phyloP scores from a whole-genome alignment of 73 alveolate species.

The Durusdinium trenchii region DNA sequence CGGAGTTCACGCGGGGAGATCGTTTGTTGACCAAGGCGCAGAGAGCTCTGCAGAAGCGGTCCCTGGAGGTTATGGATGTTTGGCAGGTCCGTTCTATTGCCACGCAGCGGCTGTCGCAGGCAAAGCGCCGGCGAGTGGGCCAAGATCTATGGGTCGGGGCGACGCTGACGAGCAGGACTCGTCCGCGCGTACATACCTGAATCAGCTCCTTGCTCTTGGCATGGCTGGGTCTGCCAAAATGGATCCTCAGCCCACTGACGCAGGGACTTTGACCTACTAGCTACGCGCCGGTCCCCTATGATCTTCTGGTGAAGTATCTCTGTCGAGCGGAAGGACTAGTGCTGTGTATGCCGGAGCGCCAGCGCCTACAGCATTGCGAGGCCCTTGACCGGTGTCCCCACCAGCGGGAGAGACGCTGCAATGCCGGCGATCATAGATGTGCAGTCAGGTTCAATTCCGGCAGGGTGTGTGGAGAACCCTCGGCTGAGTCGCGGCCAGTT shows the following conservation, averaged over 20 bases:
- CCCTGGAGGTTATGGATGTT: too few relatives aligned
- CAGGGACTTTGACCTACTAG: not conserved
- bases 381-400: not conserved
- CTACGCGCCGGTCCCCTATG: slow-evolving; percentile 16
- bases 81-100: not conserved
- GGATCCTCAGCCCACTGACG: too few relatives aligned
- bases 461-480: too few relatives aligned
- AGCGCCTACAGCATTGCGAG: not conserved
- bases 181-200: too few relatives aligned
- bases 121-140: not conserved
- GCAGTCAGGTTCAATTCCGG: too few relatives aligned
- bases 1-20: not conserved
- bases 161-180: too few relatives aligned
- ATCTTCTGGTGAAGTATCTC: not conserved
- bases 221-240: not conserved
- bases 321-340: not conserved
- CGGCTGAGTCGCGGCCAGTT: too few relatives aligned
- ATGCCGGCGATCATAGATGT: not conserved
- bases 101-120: not conserved
- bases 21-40: too few relatives aligned
- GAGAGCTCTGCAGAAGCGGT: too few relatives aligned
- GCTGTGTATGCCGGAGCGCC: not conserved
- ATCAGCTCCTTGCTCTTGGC: not conserved
- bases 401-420: not conserved
- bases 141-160: too few relatives aligned